Evolutionary conservation across 768 basidiomycete genomes (phyloP).

Genomic region (Mrakia blollopis): DNA sequence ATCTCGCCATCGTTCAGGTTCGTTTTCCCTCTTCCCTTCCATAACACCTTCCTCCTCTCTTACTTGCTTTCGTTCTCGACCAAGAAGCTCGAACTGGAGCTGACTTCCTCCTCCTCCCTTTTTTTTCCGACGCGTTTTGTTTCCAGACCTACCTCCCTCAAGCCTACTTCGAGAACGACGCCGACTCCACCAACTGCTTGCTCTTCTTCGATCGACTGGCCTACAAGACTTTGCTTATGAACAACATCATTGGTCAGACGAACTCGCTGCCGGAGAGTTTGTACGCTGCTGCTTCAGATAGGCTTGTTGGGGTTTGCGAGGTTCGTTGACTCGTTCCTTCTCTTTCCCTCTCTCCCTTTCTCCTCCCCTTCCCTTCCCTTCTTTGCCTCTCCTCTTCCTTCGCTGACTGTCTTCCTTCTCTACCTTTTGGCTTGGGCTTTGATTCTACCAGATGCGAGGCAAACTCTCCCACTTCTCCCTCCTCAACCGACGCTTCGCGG

Average conservation of each 20-base stretch:
- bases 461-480: conserved; percentile 73
- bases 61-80: not conserved
- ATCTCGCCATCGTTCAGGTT: conserved; percentile 78
- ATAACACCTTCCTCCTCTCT: no score
- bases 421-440: no score
- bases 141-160: conserved; percentile 81
- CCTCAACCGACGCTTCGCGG: conserved; percentile 83
- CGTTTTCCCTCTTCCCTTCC: not conserved
- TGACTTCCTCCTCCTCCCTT: not conserved
- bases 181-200: conserved; percentile 80
- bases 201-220: conserved; percentile 88
- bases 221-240: conserved; percentile 80
- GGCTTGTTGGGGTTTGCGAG: conserved; percentile 89
- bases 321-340: conserved; percentile 46
- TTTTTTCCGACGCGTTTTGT: no score
- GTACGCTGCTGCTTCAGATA: conserved; percentile 72
- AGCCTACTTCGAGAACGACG: conserved; percentile 81
- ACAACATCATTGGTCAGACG: conserved; percentile 69
- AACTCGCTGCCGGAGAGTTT: conserved; percentile 82
- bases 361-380: not conserved
- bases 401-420: not conserved
- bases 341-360: not conserved
- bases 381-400: no score
- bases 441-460: conserved; percentile 70
- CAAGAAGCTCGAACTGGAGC: not conserved